Conservation (phyloP, 192 early-diverging fungal species). For the Coemansia sp. region DNA sequence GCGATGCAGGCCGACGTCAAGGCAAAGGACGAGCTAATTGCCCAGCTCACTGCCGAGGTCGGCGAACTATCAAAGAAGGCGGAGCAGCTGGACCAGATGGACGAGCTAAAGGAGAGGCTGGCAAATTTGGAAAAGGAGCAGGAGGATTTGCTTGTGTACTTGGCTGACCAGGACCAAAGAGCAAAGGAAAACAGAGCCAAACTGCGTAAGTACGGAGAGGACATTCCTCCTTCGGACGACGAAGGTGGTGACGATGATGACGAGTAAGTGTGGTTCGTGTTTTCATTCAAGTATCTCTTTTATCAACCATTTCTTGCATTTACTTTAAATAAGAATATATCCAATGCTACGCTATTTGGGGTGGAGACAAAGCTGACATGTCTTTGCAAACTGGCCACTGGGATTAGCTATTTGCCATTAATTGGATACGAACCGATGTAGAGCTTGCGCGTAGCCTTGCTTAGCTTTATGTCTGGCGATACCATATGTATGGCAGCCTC, state of each 20-base stretch:
- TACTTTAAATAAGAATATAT: too few relatives aligned
- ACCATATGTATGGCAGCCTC: conserved; percentile 27
- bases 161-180: conserved; percentile 79
- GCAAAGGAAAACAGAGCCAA: conserved; percentile 53
- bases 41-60: conserved; percentile 51
- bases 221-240: conserved; percentile 52
- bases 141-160: conserved; percentile 77
- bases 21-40: conserved; percentile 45
- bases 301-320: too few relatives aligned
- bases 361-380: too few relatives aligned
- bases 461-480: conserved; percentile 41
- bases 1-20: conserved; percentile 9
- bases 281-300: background rate
- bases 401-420: background rate
- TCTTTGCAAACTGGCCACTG: too few relatives aligned
- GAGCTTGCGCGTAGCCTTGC: conserved; percentile 21
- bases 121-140: conserved; percentile 60
- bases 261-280: too few relatives aligned
- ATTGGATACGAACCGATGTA: conserved; percentile 18
- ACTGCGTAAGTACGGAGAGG: conserved; percentile 53
- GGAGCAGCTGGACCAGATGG: conserved; percentile 14
- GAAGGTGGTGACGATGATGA: conserved; percentile 55
- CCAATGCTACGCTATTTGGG: too few relatives aligned
- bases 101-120: conserved; percentile 45
- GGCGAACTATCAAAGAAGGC: conserved; percentile 56